Evolutionary conservation across 2,329 filamentous ascomycete genomes (phyloP).

Genomic region (Ophiosphaerella korrae): DNA sequence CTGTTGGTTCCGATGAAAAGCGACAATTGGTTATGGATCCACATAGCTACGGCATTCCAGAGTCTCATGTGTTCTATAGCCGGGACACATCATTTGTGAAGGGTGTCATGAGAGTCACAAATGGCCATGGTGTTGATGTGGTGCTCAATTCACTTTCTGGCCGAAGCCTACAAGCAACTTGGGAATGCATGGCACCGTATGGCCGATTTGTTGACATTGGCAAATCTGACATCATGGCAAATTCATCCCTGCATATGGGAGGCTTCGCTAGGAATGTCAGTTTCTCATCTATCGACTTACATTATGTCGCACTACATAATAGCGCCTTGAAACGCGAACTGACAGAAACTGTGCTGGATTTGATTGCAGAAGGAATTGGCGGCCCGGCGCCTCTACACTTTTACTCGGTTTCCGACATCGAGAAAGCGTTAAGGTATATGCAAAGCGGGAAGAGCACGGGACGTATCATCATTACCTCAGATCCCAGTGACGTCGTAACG

Average conservation of each 20-base stretch:
- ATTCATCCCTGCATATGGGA: slow-evolving; percentile 21
- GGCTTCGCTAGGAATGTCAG: slow-evolving; percentile 18
- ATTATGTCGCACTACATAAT: too few species aligned
- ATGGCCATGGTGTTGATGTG: slow-evolving; percentile 38
- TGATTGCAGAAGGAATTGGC: too few species aligned
- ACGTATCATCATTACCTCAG: too few species aligned
- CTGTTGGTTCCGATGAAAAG: slow-evolving; percentile 21
- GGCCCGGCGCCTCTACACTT: too few species aligned
- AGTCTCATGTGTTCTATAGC: slow-evolving; percentile 32
- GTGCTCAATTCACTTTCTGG: slow-evolving; percentile 35
- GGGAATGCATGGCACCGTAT: slow-evolving; percentile 50
- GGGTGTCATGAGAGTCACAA: slow-evolving; percentile 10
- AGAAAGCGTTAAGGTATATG: too few species aligned
- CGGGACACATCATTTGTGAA: slow-evolving; percentile 26
- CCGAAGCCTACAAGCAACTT: slow-evolving; percentile 43
- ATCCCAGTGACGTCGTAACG: too few species aligned
- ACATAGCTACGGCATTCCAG: slow-evolving; percentile 13
- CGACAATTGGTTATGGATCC: slow-evolving; percentile 3
- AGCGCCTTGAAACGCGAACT: too few species aligned
- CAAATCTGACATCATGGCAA: background rate
- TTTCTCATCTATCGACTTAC: slow-evolving; percentile 14
- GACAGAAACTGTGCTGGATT: too few species aligned
- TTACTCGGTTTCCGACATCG: too few species aligned
- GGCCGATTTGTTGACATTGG: slow-evolving; percentile 29
- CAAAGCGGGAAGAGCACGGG: too few species aligned